Base-by-base conservation (phyloP, 768 basidiomycete genomes). In the Pleurotus sapidus region DNA sequence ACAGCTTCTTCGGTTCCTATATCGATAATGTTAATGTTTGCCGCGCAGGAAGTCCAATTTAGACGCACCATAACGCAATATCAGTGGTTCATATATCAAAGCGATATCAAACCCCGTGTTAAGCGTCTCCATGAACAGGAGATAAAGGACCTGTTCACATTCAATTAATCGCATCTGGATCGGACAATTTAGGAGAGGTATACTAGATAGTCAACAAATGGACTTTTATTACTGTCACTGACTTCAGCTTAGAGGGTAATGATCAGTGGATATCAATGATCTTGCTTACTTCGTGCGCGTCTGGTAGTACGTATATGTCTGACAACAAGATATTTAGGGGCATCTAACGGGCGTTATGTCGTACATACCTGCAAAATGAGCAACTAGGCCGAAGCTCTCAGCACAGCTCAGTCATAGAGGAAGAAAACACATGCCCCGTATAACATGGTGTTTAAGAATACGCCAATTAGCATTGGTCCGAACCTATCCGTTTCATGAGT, bases 261-360 rank as follows among this genome's bases (percentile, higher is more conserved):
- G 24, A n/a, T 40, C 8, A 38, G 25, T 49, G 14, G 27, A 5
- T 18, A 15, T 34, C 9, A 34, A 15, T 24, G 15, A 3, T 9
- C 7, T 3, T 1, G 20, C 63, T 49, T 24, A 74, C 74, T 58
- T 70, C 57, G 64, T 72, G 62, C 69, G 74, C 15, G 65, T 63
- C 58, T 68, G 72, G 58, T 69, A 74, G 63, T 76, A 76, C 15
- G 64, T 63, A 48, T 72, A 72, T 3, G 58, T 62, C 74, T 76
- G 30, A 9, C 54, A 3, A 7, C 30, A 11, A 34, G 8, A 9
- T 11, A 3, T 0, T 34, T 7, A 34, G 30, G 8, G 6, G 6
- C 6, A 9, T 9, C 30, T 34, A 34, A 34, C 3, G 30, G 3
- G 9, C 8, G 11, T 34, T 34, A 7, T 34, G 11, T 34, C 8